Conservation (phyloP, 202 grass and related monocot genomes). For the Brachypodium distachyon region DNA sequence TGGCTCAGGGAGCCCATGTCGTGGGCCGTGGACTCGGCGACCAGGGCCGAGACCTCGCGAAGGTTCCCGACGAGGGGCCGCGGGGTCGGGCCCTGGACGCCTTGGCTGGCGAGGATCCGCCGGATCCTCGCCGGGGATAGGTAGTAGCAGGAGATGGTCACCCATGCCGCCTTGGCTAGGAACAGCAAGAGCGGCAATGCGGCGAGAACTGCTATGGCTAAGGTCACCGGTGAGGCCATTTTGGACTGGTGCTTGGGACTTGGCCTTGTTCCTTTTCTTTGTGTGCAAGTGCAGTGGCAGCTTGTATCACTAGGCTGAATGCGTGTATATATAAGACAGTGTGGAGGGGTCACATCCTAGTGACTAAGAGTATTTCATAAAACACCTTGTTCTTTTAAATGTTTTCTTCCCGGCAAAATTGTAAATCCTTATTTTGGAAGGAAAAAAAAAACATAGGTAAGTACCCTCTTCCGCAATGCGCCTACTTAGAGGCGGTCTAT, state of each 20-base stretch:
- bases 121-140: slow-evolving; percentile 58
- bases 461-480: no score
- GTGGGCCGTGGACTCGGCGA: slow-evolving; percentile 35
- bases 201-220: neutral
- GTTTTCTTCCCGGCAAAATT: neutral
- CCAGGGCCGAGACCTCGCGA: slow-evolving; percentile 46
- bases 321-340: neutral
- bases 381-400: neutral
- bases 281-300: slow-evolving; percentile 8
- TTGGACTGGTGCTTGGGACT: neutral
- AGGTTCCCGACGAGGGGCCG: slow-evolving; percentile 70
- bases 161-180: slow-evolving; percentile 37
- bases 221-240: slow-evolving; percentile 14
- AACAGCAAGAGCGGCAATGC: slow-evolving; percentile 29
- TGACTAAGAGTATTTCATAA: neutral
- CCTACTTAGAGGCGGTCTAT: no score
- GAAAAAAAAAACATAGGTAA: no score
- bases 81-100: slow-evolving; percentile 45
- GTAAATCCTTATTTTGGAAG: no score
- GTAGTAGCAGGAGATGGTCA: slow-evolving; percentile 61
- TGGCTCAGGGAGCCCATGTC: slow-evolving; percentile 68
- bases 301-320: neutral
- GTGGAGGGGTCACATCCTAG: neutral
- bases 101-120: slow-evolving; percentile 42
- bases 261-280: neutral